Evolutionary conservation across 2,329 filamentous ascomycete genomes (phyloP), one percentile per base, ranked within the genome.

Genomic region (Alternaria rosae): DNA sequence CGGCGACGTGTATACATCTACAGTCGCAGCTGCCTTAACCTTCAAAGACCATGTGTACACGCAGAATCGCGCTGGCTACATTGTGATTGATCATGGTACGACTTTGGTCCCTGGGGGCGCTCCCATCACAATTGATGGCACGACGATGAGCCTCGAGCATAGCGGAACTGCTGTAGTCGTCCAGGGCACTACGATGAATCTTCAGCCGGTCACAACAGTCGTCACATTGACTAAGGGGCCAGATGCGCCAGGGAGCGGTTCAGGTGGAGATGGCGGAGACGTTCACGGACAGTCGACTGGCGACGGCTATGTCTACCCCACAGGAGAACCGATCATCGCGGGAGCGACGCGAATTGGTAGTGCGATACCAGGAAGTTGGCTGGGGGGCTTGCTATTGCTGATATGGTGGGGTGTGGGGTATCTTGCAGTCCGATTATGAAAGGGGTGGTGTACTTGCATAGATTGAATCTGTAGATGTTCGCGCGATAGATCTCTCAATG

Each of bases 21-120:
- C 69, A 20, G 68, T 70, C 6, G 59, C 71, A 6, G 73, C 74
- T 5, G 67, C 78, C 6, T 68, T 83, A 30, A 80, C 77, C 5
- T 53, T 82, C 41, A 73, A 76, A 21, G 70, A 73, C 12, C 57
- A 74, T 6, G 70, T 75, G 1, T 82, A 80, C 62, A 82, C 80
- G 0, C 78, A 79, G 5, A 82, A 83, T 62, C 77, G 79, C 12
- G 80, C 80, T 5, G 81, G 81, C 6, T 79, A 81, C 53, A 83
- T 81, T 71, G 73, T 74, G 25, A 70, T 84, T 13, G 75, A 67
- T 6, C 73, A 74, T 1, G 80, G 78, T n/a, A 68, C 72, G 15
- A 78, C 75, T 5, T 68, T 80, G 15, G 72, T 75, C 5, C 73
- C 77, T 11, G 78, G 82, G 15, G 81, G 81, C 1, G 64, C 69